Base-by-base conservation (phyloP, 2,329 filamentous ascomycete species). In the Verticillium albo-atrum region DNA sequence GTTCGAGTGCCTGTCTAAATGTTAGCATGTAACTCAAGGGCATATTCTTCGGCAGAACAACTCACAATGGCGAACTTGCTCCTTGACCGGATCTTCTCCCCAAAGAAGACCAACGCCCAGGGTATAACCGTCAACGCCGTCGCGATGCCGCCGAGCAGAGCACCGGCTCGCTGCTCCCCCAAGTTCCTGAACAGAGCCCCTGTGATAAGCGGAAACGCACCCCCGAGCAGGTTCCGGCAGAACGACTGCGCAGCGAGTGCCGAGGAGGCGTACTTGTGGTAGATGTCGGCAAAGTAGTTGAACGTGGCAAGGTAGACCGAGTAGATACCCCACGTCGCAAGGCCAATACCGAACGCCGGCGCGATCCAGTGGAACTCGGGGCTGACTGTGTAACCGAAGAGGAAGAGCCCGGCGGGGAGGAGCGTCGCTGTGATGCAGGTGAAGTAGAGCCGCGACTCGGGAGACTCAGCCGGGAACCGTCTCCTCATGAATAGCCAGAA, bases 201-300 rank as follows among this genome's bases (percentile, higher is more conserved):
- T 0, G 91, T 91, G 15, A 96, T 83, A 1, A 97, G 78, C 0
- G 92, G 92, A 63, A 97, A 96, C 0, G 87, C 74, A 2, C 92
- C 93, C 9, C 89, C 92, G 0, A 97, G 77, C 2, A 97, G 78
- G 70, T 97, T 97, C 12, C 93, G 85, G 67, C 91, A 94, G 71
- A 91, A 96, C 17, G 86, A 89, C 76, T 97, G 92, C 1, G 92
- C 91, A 0, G 93, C 93, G 6, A 97, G 77, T 0, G 93, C 92
- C 1, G 90, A 95, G 42, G 88, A 92, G 0, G 93, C 91, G 67
- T 94, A 97, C 2, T 84, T 80, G 69, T 92, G 89, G 72, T 97
- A 97, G 1, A 88, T 89, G 70, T 97, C 93, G 23, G 92, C 92
- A 1, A 97, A 81, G 67, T 96, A 97, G 71, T 97, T 97, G 77